Evolutionary conservation across 1,284 basidiomycete species (phyloP).

Genomic region (Irpex lacteus): DNA sequence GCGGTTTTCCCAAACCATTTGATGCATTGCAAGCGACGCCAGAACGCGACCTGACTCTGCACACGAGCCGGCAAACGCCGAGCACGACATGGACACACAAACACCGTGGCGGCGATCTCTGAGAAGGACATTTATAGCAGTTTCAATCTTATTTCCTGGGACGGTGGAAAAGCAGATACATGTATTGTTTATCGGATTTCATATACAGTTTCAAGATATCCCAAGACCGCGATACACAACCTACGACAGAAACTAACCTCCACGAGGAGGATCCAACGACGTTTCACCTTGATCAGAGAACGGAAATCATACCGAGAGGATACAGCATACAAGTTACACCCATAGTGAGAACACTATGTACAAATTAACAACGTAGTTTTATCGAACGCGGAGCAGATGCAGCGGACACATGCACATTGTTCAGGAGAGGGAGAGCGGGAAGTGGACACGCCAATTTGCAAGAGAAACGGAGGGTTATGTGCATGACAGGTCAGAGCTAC

Average conservation of each 20-base stretch:
- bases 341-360: constrained; percentile 1
- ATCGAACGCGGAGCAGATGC: neutral
- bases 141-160: no score
- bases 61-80: neutral
- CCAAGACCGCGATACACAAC: no score
- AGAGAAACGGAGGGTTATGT: neutral
- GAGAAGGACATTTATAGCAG: neutral
- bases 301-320: no score
- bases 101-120: no score
- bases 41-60: neutral
- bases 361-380: neutral
- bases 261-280: no score
- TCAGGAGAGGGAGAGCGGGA: neutral
- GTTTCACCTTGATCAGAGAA: no score
- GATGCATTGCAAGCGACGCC: neutral
- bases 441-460: neutral
- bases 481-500: neutral
- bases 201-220: no score
- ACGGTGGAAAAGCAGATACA: no score
- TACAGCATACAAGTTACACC: neutral
- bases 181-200: no score
- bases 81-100: neutral
- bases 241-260: no score
- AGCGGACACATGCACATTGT: neutral
- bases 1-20: neutral